Evolutionary conservation across 257 asterid species (phyloP), one percentile per base, ranked within the genome.

Genomic region (Gynochthodes officinalis): DNA sequence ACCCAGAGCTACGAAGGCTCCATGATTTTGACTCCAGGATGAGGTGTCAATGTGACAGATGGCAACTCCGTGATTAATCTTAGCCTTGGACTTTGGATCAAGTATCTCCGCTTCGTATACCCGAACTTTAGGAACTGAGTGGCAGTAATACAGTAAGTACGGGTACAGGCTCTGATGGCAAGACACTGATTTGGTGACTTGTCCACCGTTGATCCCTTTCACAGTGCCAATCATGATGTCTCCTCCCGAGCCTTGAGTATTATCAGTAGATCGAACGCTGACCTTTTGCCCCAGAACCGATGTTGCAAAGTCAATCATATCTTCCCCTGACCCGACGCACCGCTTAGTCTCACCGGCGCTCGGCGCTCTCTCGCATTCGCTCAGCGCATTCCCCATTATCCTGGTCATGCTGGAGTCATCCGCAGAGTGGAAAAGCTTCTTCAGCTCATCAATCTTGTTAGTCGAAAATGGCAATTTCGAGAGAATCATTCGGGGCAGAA

Each of bases 291-390:
- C 98, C 11, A 93, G 76, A 0, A 90, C 86, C 8, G 96, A 79
- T 1, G 96, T 89, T 6, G 92, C 86, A n/a, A 93, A 93, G 86
- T 93, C 98, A 59, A 93, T 83, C 98, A 93, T 90, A 79, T 93
- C 98, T 82, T 93, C 98, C 25, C 74, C 84, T 0, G 96, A 89
- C 28, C 83, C 85, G 69, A 84, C 95, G 74, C 97, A 93, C 50
- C 85, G 88, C 85, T 90, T 90, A 12, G 86, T 85, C 89, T 93
- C 98, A 2, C 95, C 96, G 0, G 79, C 74, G 79, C 90, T 89
- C 1, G 98, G 93, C 1, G 93, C 84, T 2, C 96, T 63, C 75
- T 90, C 98, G 76, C 97, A 93, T 25, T 93, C 98, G 2, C 28
- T 25, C 59, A 92, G 33, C 1, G 96, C 49, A 21, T 82, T 85